Base-by-base conservation (phyloP, 1,284 basidiomycete species). In the Singerocomus inundabilis region DNA sequence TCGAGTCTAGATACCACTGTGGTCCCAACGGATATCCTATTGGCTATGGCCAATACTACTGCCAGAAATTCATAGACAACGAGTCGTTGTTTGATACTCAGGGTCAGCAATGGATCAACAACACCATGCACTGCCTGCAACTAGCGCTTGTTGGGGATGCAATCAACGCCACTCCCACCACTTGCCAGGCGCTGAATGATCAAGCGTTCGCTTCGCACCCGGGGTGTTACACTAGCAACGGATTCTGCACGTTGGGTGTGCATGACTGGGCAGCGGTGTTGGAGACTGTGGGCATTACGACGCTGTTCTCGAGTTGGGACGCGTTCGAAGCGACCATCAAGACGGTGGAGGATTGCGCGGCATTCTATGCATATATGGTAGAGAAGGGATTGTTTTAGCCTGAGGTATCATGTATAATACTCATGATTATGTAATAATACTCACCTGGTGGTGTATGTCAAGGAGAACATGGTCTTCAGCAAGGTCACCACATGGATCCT, bases 101-200 rank as follows among this genome's bases (percentile, higher is more conserved):
- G 6, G 75, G 75, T 0, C 67, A 72, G 46, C 58, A 55, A 40
- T 78, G 76, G 76, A 70, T 78, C 66, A 36, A 71, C 29, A 57
- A 65, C 35, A 73, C 72, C n/a, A 74, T 78, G 75, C 66, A 70
- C 34, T 78, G 76, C 49, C 67, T 78, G 7, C 75, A 77, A 49
- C 51, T 51, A 1, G 66, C 65, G 2, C 66, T 78, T 11, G 69
- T 77, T 2, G 66, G 65, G 1, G 70, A 74, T 25, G 70, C 70
- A 0, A 52, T 64, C 2, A 55, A 61, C 6, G 53, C 56, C 0
- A 48, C 51, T 6, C 56, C 57, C 1, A 54, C 60, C n/a, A 68
- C 64, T 1, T 77, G 76, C 38, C 29, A 55, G 1, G 64, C 57
- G 13, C 57, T 77, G 13, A 57, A 68, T 26, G 49, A 65, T 26